Evolutionary conservation across 768 basidiomycete species (phyloP), one percentile per base, ranked within the genome.

Genomic region (Lepiota venenata): DNA sequence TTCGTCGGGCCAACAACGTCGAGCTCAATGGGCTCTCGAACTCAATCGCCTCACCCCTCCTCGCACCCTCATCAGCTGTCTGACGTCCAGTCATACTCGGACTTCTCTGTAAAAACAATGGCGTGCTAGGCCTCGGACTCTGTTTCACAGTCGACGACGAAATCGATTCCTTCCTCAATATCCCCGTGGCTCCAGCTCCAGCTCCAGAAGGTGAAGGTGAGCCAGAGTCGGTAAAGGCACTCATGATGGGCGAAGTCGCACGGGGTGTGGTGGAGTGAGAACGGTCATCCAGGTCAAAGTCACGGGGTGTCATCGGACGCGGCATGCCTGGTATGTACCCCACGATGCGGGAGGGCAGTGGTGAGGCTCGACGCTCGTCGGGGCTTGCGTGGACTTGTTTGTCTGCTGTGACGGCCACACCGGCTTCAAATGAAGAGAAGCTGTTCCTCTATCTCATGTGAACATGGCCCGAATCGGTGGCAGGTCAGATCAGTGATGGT

Each of bases 291-390:
- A 77, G 64, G 45, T 91, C 91, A 29, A 79, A 71, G 58, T 90
- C 87, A 52, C 83, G 85, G n/a, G 91, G 91, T 5, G 91, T 93
- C 87, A 93, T 91, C 15, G 91, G 91, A 39, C 91, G 76, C 18
- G 88, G 88, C 91, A 93, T 93, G 10, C 91, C 91, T 20, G 91
- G 91, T 53, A 91, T 84, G 68, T 93, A 93, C 12, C 91, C 91
- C 51, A 90, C 64, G 2, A 74, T 81, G 41, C 81, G 80, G 43
- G 82, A 74, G 22, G 85, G 84, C 20, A 84, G 72, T 40, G 87
- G 86, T 2, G 84, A 86, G 46, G 80, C 68, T n/a, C 76, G 79
- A 38, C 73, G 78, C 45, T 74, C 73, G 18, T 81, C 80, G 36
- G 75, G 68, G 43, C 82, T 76, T 27, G 72, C 64, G 39, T 71